Conservation (phyloP, 1,284 basidiomycete species). For the Anthracocystis walkeri region DNA sequence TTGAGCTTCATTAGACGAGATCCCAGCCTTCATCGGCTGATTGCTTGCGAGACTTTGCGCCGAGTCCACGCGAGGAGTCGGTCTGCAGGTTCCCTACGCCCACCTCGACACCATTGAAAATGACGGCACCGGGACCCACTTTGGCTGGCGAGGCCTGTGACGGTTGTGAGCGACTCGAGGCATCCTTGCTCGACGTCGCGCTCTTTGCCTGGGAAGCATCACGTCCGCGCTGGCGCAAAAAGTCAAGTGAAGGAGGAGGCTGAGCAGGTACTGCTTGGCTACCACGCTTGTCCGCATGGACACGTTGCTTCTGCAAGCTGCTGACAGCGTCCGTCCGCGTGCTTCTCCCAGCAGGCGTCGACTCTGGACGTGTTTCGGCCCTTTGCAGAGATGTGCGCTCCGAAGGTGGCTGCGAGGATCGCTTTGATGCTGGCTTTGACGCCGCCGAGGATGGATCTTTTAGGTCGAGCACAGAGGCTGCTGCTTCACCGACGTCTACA, state of each 20-base stretch:
- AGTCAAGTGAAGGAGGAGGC: constrained; percentile 42
- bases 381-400: neutral
- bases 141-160: constrained; percentile 14
- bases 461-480: constrained; percentile 51
- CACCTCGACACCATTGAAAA: constrained; percentile 52
- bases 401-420: neutral
- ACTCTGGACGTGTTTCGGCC: neutral
- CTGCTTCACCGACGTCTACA: constrained; percentile 52
- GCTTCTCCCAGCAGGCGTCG: neutral
- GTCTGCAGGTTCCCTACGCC: constrained; percentile 28
- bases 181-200: neutral
- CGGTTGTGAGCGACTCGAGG: neutral
- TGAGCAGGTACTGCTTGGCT: constrained; percentile 3
- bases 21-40: constrained; percentile 39
- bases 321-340: constrained; percentile 3
- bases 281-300: constrained; percentile 1
- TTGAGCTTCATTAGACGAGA: constrained; percentile 11
- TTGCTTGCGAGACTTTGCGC: constrained; percentile 23
- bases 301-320: constrained; percentile 23
- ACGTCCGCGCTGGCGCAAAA: constrained; percentile 42
- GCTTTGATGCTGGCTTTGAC: neutral
- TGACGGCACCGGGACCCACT: constrained; percentile 41
- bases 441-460: constrained; percentile 22
- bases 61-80: constrained; percentile 7
- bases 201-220: constrained; percentile 25